These are phyloP conservation scores for Didymella pomorum DNA, from an alignment of 2,329 filamentous ascomycete species.

Conservation along the genomic window DNA sequence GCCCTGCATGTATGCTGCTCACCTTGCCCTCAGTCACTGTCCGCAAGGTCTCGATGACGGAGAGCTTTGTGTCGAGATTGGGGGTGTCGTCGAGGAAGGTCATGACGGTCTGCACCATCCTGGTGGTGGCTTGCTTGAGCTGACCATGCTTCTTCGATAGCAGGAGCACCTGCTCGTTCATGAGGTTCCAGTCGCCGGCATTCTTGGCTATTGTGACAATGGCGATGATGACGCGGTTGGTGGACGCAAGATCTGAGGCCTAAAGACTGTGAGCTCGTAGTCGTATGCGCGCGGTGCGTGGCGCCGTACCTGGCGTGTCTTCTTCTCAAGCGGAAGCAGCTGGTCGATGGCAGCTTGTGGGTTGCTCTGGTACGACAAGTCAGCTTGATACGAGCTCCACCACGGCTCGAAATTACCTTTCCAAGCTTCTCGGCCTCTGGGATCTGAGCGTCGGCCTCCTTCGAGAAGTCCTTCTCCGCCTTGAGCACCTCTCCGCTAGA, in stretches of 20 bases:
- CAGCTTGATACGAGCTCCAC: conserved; percentile 27
- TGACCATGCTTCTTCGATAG: conserved; percentile 99
- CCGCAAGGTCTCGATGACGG: conserved; percentile 91
- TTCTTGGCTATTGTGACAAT: conserved; percentile 96
- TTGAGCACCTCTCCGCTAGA: conserved; percentile 80
- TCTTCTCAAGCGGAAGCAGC: conserved; percentile 90
- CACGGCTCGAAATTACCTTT: conserved; percentile 64
- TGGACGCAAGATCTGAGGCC: conserved; percentile 95
- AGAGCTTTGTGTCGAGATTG: conserved; percentile 84
- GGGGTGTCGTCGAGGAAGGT: conserved; percentile 87
- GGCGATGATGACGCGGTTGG: conserved; percentile 83
- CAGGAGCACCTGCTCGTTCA: conserved; percentile 95
- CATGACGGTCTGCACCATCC: conserved; percentile 99
- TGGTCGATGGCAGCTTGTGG: conserved; percentile 91
- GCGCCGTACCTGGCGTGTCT: conserved; percentile 82
- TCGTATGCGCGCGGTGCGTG: conserved; percentile 11
- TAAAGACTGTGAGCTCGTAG: conserved; percentile 52
- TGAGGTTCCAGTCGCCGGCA: conserved; percentile 87
- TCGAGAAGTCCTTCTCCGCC: conserved; percentile 98
- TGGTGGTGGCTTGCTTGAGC: conserved; percentile 97
- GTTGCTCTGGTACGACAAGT: conserved; percentile 65
- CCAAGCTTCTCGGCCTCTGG: conserved; percentile 90
- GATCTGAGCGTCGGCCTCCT: conserved; percentile 91
- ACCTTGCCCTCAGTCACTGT: conserved; percentile 98
- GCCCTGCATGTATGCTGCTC: conserved; percentile 27